Evolutionary conservation across 345 rosid genomes (phyloP), one percentile per base, ranked within the genome.

Genomic region (Ceriops decandra): DNA sequence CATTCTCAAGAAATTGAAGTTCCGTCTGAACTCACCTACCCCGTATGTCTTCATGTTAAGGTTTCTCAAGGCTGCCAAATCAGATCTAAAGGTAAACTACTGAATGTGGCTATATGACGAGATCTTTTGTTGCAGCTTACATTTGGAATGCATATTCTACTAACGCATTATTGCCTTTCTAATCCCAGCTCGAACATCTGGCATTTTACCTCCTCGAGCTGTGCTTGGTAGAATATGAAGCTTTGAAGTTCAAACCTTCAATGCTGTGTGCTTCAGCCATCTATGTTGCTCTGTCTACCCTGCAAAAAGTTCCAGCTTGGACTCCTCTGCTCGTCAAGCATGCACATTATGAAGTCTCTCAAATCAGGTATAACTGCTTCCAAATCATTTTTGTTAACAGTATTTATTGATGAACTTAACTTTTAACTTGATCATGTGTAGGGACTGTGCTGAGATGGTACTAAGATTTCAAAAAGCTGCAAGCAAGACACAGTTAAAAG

Each of bases 31-130:
- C 78, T 72, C 75, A 30, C 92, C 99, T 35, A 91, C 99, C 46
- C 86, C 95, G 5, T 91, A 95, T 69, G 96, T 91, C 70, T 95
- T 95, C 86, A 85, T 90, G 97, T 73, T 91, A 70, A 87, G 96
- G 76, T 95, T 95, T 80, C 88, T 95, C 42, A 95, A 89, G 85
- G 97, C 95, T 81, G 95, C 99, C 74, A 88, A 79, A 72, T 84
- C 97, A 35, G 88, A 91, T 76, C 72, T 72, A 63, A 82, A 82
- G 93, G 99, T 90, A 77, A 22, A 26, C 13, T 5, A 3, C 24
- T 58, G 32, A 21, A 51, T 54, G 54, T 47, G 38, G 31, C 56
- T 38, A 42, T 36, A 52, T 73, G 33, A 33, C 57, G 10, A 32
- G 16, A 13, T 35, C 30, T 64, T 52, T 59, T 28, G 16, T 46